Conservation (phyloP, 2,329 filamentous ascomycete species). For the Trichoderma breve region DNA sequence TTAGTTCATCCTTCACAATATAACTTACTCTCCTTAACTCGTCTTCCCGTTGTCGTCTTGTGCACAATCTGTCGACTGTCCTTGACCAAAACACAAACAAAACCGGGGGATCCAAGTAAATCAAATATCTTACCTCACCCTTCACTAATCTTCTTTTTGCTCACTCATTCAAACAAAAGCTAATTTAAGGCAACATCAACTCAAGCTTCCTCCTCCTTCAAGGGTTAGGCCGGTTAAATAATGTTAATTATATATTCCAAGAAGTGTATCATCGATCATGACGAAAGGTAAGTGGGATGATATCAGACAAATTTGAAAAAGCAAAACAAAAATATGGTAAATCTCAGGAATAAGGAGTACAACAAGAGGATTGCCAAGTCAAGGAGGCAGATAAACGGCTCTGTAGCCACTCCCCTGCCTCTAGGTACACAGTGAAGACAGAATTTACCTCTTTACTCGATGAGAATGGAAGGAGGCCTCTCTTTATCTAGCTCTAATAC, state of each 20-base stretch:
- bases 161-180: neutral
- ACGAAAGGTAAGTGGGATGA: no score
- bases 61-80: neutral
- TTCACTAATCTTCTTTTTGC: neutral
- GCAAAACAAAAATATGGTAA: neutral
- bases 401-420: neutral
- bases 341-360: neutral
- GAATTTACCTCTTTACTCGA: neutral
- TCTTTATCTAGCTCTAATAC: neutral
- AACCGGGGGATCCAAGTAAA: neutral
- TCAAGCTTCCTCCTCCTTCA: neutral
- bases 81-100: neutral
- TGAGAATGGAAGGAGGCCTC: neutral
- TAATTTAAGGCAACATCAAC: neutral
- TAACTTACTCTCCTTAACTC: neutral
- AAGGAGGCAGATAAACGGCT: neutral
- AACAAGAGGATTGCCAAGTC: accelerated
- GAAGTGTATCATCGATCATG: no score
- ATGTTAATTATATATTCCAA: no score
- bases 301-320: neutral
- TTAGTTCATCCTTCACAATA: neutral
- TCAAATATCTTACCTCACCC: no score
- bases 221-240: neutral
- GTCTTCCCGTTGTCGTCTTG: neutral
- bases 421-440: neutral